Evolutionary conservation across 306 rosid species (phyloP).

Genomic region (apple (Malus domestica)): DNA sequence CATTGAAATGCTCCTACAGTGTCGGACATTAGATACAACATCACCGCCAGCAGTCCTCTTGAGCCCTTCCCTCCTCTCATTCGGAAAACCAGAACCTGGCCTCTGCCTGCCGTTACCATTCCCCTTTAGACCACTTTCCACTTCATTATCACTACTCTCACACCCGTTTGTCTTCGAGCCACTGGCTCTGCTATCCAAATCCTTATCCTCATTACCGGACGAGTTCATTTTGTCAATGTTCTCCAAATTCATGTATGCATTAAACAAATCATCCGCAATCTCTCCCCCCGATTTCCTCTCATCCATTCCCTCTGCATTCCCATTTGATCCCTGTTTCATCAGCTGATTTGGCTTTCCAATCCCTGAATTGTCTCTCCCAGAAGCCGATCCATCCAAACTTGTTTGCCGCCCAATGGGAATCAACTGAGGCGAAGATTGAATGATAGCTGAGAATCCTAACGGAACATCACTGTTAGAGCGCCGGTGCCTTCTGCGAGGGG

Average conservation of each 20-base stretch:
- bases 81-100: slow-evolving; percentile 30
- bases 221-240: slow-evolving; percentile 47
- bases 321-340: slow-evolving; percentile 27
- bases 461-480: slow-evolving; percentile 76
- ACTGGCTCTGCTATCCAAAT: slow-evolving; percentile 41
- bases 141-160: slow-evolving; percentile 83
- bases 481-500: slow-evolving; percentile 75
- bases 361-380: slow-evolving; percentile 32
- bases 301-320: slow-evolving; percentile 24
- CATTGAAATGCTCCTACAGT: slow-evolving; percentile 65
- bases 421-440: slow-evolving; percentile 47
- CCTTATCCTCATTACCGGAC: slow-evolving; percentile 57
- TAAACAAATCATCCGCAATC: slow-evolving; percentile 51
- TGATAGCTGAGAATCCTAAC: slow-evolving; percentile 48
- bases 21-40: slow-evolving; percentile 34
- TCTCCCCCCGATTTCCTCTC: slow-evolving; percentile 41
- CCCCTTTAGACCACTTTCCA: slow-evolving; percentile 50
- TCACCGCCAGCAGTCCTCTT: slow-evolving; percentile 60
- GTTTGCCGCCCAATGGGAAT: slow-evolving; percentile 29
- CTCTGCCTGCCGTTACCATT: slow-evolving; percentile 25
- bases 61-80: slow-evolving; percentile 56
- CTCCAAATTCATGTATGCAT: slow-evolving; percentile 65
- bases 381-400: slow-evolving; percentile 28
- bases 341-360: slow-evolving; percentile 44
- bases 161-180: slow-evolving; percentile 59